Evolutionary conservation across 1,284 basidiomycete genomes (phyloP), one percentile per base, ranked within the genome.

Genomic region (Ustilago crameri): DNA sequence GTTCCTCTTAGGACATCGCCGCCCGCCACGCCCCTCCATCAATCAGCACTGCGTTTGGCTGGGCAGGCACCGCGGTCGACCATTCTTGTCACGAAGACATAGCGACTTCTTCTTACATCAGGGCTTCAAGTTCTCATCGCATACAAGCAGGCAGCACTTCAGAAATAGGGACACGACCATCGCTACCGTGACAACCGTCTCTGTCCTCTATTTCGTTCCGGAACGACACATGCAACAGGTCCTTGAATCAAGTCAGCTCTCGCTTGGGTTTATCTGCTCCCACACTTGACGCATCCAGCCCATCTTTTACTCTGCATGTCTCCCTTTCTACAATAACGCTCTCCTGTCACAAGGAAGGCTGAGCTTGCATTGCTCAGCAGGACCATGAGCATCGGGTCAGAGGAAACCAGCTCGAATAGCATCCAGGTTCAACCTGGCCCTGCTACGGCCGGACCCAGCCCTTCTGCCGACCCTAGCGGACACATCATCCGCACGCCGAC

Each of bases 321-420:
- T 49, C 10, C 42, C 20, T 23, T 32, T 27, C 10, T 17, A 9
- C 58, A 50, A 44, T 55, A 63, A 51, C 18, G 40, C 15, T 26
- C 22, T 9, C 38, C 51, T 32, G 23, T 55, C 34, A 10, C 20
- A 40, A 45, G 20, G 15, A 53, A 51, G 43, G 68, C 68, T 71
- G 68, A 62, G 68, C 68, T 42, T 15, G 40, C 18, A 30, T 41
- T 18, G 68, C 68, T 71, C 68, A 62, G 68, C 62, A 42, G 51
- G 68, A 71, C 8, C 62, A 71, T 71, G 68, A 71, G 62, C 68
- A 65, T 71, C 68, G 62, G 58, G 47, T 47, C 68, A 48, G 51
- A 49, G 34, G 22, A 30, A 40, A 27, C 44, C 58, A 71, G 58
- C 62, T 71, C 68, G 57, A 32, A 54, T 58, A 55, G 68, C 68